phyloP scores from a whole-genome alignment of 2,329 filamentous ascomycete species.

The Coleophoma cylindrospora region DNA sequence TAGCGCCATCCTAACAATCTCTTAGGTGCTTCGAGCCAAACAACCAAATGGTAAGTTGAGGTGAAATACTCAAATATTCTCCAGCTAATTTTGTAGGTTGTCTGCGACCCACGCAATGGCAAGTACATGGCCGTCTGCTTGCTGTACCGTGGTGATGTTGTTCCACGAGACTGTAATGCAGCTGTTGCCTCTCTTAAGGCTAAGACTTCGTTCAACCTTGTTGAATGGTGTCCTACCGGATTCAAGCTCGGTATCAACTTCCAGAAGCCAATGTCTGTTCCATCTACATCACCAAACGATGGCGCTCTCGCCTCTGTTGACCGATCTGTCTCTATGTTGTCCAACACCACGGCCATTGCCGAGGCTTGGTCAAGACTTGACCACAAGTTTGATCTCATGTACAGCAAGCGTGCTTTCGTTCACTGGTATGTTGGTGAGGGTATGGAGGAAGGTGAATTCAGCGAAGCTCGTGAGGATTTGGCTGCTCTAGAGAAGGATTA shows the following conservation, averaged over 20 bases:
- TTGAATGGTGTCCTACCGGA: slow-evolving; percentile 65
- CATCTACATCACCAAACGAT: slow-evolving; percentile 28
- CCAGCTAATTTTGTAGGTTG: no score
- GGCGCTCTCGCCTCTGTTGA: slow-evolving; percentile 49
- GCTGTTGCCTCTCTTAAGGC: slow-evolving; percentile 59
- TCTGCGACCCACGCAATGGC: slow-evolving; percentile 57
- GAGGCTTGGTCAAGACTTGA: slow-evolving; percentile 61
- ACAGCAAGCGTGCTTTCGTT: slow-evolving; percentile 65
- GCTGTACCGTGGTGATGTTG: slow-evolving; percentile 61
- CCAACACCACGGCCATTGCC: slow-evolving; percentile 62
- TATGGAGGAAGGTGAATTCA: slow-evolving; percentile 67
- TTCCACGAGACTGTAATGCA: slow-evolving; percentile 54
- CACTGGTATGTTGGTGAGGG: slow-evolving; percentile 68
- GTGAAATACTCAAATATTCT: no score
- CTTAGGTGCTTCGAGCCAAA: slow-evolving; percentile 55
- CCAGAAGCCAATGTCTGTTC: slow-evolving; percentile 49
- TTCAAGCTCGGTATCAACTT: slow-evolving; percentile 68
- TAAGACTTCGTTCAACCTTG: slow-evolving; percentile 59
- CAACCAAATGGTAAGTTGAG: slow-evolving; percentile 61
- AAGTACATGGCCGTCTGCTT: slow-evolving; percentile 67
- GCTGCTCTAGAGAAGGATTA: slow-evolving; percentile 63
- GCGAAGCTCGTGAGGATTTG: slow-evolving; percentile 60
- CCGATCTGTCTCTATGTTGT: slow-evolving; percentile 56
- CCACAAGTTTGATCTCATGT: slow-evolving; percentile 68
- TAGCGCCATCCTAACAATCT: slow-evolving; percentile 3